Percentiles rank a stretch among this genome's conserved stretches.
Conservation (phyloP, 495 filamentous ascomycete species). For the Talaromyces thailandensis region DNA sequence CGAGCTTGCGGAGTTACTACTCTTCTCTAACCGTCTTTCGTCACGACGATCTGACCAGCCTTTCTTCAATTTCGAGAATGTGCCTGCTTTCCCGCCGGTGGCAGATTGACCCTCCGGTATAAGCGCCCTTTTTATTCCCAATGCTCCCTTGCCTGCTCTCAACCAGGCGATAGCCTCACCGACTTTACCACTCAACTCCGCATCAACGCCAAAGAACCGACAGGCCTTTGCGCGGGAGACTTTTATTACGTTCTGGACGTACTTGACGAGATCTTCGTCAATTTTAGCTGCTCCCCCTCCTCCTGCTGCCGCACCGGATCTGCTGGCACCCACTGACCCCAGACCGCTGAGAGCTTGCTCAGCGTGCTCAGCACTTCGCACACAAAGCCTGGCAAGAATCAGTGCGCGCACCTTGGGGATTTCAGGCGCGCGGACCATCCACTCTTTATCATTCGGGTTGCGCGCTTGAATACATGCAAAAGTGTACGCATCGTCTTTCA, state of each 20-base stretch:
- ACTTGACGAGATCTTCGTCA: slow-evolving; percentile 56
- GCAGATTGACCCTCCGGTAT: slow-evolving; percentile 12
- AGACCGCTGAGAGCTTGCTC: slow-evolving; percentile 42
- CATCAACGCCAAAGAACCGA: slow-evolving; percentile 83
- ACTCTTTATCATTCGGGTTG: slow-evolving; percentile 73
- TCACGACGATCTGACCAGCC: slow-evolving; percentile 42
- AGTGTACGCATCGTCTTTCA: slow-evolving; percentile 91
- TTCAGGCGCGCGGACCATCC: slow-evolving; percentile 83
- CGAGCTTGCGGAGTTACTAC: slow-evolving; percentile 29
- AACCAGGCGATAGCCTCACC: slow-evolving; percentile 83
- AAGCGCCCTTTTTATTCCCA: slow-evolving; percentile 43
- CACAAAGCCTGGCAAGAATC: slow-evolving; percentile 76
- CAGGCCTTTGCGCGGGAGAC: slow-evolving; percentile 75
- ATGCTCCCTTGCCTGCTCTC: slow-evolving; percentile 55
- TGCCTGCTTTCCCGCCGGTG: slow-evolving; percentile 28
- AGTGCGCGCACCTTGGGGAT: slow-evolving; percentile 83
- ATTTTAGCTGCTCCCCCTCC: slow-evolving; percentile 41
- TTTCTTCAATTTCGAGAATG: slow-evolving; percentile 34
- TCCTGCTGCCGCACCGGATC: too few species aligned
- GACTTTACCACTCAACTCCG: slow-evolving; percentile 69
- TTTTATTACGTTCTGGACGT: slow-evolving; percentile 62
- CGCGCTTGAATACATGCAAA: slow-evolving; percentile 64
- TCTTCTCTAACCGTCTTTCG: slow-evolving; percentile 54
- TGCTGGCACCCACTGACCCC: slow-evolving; percentile 24
- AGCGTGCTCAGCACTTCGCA: slow-evolving; percentile 52